phyloP scores from a whole-genome alignment of 2,329 filamentous ascomycete genomes.

The Pseudocercospora macadamiae region DNA sequence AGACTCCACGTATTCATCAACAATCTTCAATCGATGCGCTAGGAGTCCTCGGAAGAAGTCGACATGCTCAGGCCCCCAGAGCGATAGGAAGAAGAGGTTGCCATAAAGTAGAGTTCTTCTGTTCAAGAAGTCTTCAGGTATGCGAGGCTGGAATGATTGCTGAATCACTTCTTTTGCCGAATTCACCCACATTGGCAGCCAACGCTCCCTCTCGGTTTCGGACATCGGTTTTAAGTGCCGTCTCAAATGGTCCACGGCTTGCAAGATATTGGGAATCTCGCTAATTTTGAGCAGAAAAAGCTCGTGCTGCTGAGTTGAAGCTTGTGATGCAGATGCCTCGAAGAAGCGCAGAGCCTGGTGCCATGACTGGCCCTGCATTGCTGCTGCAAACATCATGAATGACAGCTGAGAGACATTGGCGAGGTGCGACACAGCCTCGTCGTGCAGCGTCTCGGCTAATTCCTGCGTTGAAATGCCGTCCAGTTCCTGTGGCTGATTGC shows the following conservation, averaged over 20 bases:
- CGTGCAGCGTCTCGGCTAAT: slow-evolving; percentile 27
- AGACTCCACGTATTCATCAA: background rate
- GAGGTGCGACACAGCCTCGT: slow-evolving; percentile 33
- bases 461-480: too few relatives aligned
- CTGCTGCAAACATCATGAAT: slow-evolving; percentile 7
- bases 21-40: background rate
- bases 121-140: background rate
- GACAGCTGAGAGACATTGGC: slow-evolving; percentile 18
- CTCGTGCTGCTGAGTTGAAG: background rate
- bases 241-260: background rate
- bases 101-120: background rate
- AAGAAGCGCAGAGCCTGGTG: background rate
- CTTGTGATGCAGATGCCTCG: background rate
- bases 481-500: too few relatives aligned
- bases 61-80: background rate
- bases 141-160: background rate
- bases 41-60: background rate
- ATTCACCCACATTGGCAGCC: background rate
- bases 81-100: background rate
- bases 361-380: background rate
- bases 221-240: background rate
- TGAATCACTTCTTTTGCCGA: background rate
- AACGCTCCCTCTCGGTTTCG: background rate
- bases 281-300: slow-evolving; percentile 14
- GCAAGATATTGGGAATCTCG: background rate